A percentile compares a stretch with the other conserved stretches of the same genome.
These are phyloP conservation scores for Hansenula anomala DNA, from an alignment of 1,139 yeast species.

Conservation along the genomic window DNA sequence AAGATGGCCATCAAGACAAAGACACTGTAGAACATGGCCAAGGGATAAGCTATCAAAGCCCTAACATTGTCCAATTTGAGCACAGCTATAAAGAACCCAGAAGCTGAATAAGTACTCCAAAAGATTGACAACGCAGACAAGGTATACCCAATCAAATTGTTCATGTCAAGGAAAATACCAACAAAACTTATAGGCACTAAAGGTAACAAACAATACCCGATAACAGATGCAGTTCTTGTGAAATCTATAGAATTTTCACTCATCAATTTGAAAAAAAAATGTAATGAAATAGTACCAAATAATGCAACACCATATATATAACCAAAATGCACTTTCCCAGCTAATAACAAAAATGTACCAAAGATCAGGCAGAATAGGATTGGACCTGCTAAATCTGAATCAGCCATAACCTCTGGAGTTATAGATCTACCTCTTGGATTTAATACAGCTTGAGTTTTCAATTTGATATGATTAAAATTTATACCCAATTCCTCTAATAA, in stretches of 20 bases:
- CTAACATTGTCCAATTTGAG: slow-evolving; percentile 82
- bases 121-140: slow-evolving; percentile 67
- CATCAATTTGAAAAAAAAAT: slow-evolving; percentile 83
- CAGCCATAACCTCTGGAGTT: slow-evolving; percentile 74
- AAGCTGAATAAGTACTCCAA: slow-evolving; percentile 94
- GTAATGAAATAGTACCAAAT: slow-evolving; percentile 83
- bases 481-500: slow-evolving; percentile 89
- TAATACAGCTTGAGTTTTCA: slow-evolving; percentile 82
- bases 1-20: slow-evolving; percentile 96
- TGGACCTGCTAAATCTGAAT: slow-evolving; percentile 95
- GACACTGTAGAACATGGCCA: slow-evolving; percentile 85
- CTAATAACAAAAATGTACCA: slow-evolving; percentile 74
- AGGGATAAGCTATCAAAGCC: slow-evolving; percentile 88
- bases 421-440: slow-evolving; percentile 67
- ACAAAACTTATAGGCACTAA: slow-evolving; percentile 68
- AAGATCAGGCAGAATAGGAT: slow-evolving; percentile 81
- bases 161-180: slow-evolving; percentile 67
- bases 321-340: slow-evolving; percentile 96
- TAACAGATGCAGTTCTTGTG: slow-evolving; percentile 78
- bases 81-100: slow-evolving; percentile 88
- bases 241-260: slow-evolving; percentile 49
- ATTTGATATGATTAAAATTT: slow-evolving; percentile 81
- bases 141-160: slow-evolving; percentile 70
- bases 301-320: slow-evolving; percentile 95
- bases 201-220: slow-evolving; percentile 93